Evolutionary conservation across 2,329 filamentous ascomycete genomes (phyloP).

Genomic region (Ascochyta koolunga): DNA sequence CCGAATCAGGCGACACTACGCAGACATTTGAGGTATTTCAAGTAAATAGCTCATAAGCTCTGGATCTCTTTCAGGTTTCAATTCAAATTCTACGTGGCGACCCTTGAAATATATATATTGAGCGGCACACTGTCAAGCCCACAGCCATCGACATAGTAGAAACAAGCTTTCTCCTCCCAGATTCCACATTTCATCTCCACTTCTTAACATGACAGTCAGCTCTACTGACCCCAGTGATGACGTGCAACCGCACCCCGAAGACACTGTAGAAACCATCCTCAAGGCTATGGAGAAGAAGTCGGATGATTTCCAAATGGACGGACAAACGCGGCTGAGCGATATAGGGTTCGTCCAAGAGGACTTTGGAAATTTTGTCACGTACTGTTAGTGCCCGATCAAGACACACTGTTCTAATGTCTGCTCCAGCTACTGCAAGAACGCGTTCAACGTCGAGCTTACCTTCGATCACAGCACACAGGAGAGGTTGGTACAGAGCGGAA

Average conservation of each 20-base stretch:
- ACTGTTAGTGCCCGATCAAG: not conserved
- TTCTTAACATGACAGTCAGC: not conserved
- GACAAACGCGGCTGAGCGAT: slow-evolving; percentile 6
- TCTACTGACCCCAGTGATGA: slow-evolving; percentile 3
- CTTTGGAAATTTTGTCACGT: slow-evolving; percentile 10
- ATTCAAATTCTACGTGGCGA: not conserved
- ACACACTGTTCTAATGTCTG: not conserved
- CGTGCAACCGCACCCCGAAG: slow-evolving; percentile 1
- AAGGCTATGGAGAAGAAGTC: slow-evolving; percentile 16
- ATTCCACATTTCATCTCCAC: not conserved
- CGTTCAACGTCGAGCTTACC: slow-evolving; percentile 7
- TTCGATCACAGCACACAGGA: slow-evolving; percentile 9
- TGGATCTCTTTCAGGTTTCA: not conserved
- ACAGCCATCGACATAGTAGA: not conserved
- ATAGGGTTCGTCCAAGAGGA: slow-evolving; percentile 8
- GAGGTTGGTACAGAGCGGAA: slow-evolving; percentile 5
- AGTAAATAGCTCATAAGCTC: not conserved
- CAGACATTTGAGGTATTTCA: not conserved
- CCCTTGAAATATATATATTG: not conserved
- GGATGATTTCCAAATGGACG: not conserved
- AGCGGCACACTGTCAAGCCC: not conserved
- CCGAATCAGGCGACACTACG: not conserved
- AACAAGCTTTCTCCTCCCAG: not conserved
- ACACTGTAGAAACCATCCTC: slow-evolving; percentile 9
- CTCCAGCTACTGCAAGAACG: slow-evolving; percentile 7